A percentile compares a stretch with the other conserved stretches of the same genome.
phyloP scores from a whole-genome alignment of 257 asterid species.

The Nicotiana attenuata region DNA sequence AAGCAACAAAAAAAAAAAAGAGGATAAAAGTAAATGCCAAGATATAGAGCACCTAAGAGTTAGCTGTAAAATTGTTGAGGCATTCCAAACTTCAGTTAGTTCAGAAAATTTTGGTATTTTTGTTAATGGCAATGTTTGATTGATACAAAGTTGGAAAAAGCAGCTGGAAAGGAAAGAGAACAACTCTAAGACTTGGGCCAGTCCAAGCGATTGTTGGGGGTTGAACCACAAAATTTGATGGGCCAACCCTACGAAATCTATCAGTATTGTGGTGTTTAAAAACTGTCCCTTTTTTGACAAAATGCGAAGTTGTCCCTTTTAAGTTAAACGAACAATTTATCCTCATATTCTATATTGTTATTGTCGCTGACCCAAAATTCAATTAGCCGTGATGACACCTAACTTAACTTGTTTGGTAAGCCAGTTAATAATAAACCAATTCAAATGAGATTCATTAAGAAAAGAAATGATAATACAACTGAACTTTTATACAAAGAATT shows the following conservation, averaged over 20 bases:
- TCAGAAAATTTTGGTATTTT: not conserved
- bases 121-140: not conserved
- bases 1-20: not conserved
- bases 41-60: not conserved
- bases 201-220: not conserved
- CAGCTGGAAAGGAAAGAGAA: not conserved
- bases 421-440: no score
- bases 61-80: not conserved
- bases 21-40: not conserved
- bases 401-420: no score
- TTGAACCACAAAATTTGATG: not conserved
- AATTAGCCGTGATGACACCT: no score
- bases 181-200: not conserved
- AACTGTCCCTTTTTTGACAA: no score
- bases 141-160: not conserved
- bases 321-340: no score
- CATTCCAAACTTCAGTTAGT: not conserved
- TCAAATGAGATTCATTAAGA: no score
- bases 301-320: no score
- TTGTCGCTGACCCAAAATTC: no score
- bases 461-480: no score
- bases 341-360: no score
- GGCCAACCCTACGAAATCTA: not conserved
- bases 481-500: no score
- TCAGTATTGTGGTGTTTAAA: no score